Conservation (phyloP, 345 rosid species). For the Populus tremula region DNA sequence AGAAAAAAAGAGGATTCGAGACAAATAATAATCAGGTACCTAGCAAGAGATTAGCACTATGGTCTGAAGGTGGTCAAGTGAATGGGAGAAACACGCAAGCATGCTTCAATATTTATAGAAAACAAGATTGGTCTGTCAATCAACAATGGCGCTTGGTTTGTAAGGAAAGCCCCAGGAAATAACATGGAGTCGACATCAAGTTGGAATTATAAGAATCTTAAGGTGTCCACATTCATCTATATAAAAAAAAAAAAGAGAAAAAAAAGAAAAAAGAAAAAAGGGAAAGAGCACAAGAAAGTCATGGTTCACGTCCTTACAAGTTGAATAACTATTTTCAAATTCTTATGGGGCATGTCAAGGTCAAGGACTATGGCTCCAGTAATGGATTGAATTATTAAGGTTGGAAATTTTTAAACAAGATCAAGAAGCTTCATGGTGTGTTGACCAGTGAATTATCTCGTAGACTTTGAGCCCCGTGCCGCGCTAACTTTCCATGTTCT, state of each 20-base stretch:
- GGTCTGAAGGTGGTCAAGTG: constrained; percentile 30
- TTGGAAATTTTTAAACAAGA: neutral
- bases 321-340: constrained; percentile 2
- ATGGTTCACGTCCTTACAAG: neutral
- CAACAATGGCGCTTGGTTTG: neutral
- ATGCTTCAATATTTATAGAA: neutral
- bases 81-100: constrained; percentile 20
- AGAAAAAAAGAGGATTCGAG: neutral
- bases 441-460: constrained; percentile 9
- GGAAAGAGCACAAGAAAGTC: neutral
- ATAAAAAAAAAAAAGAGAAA: neutral
- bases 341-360: neutral
- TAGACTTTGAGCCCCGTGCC: neutral
- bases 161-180: constrained; percentile 12
- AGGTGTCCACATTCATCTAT: neutral
- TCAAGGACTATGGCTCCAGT: neutral
- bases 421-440: neutral
- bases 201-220: neutral
- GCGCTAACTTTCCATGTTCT: neutral
- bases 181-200: neutral
- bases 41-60: constrained; percentile 4
- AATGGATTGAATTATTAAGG: neutral
- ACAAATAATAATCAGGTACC: neutral
- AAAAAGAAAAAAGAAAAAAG: neutral
- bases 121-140: neutral